Evolutionary conservation across 345 rosid species (phyloP).

Genomic region (Limnanthes douglasii): DNA sequence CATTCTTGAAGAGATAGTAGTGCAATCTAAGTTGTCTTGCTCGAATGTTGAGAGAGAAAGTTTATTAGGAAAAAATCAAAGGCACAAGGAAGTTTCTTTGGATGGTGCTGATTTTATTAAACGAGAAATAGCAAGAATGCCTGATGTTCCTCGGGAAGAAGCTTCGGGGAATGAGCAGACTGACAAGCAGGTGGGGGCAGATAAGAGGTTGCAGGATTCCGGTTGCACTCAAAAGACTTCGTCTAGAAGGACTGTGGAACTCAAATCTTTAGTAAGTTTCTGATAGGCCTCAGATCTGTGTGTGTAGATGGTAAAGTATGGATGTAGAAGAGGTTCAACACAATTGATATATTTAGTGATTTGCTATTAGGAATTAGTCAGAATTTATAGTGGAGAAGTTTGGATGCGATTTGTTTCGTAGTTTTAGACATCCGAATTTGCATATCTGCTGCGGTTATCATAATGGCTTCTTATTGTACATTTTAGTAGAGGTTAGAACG

Average conservation of each 20-base stretch:
- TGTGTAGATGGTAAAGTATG: too few species aligned
- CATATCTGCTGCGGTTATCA: too few species aligned
- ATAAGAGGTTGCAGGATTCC: neutral
- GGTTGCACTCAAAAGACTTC: neutral
- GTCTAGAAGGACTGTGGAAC: constrained; percentile 2
- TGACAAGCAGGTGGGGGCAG: constrained; percentile 8
- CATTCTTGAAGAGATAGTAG: constrained; percentile 25
- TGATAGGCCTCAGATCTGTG: too few species aligned
- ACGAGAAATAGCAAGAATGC: constrained; percentile 3
- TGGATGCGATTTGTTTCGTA: too few species aligned
- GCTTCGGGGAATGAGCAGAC: constrained; percentile 5
- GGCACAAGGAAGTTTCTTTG: constrained; percentile 1
- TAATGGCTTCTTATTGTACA: neutral
- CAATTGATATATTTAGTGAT: neutral
- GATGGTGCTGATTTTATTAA: constrained; percentile 2
- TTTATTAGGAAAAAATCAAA: neutral
- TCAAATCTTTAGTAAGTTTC: constrained; percentile 1
- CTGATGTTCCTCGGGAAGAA: constrained; percentile 1
- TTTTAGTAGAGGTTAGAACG: neutral
- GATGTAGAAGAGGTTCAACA: neutral
- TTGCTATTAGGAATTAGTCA: neutral
- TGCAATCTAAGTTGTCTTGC: constrained; percentile 11
- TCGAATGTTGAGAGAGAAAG: constrained; percentile 4
- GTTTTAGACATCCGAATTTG: too few species aligned
- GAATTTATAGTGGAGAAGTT: neutral